These are phyloP conservation scores for Suillus weaverae DNA, from an alignment of 768 basidiomycete genomes.

Conservation along the genomic window DNA sequence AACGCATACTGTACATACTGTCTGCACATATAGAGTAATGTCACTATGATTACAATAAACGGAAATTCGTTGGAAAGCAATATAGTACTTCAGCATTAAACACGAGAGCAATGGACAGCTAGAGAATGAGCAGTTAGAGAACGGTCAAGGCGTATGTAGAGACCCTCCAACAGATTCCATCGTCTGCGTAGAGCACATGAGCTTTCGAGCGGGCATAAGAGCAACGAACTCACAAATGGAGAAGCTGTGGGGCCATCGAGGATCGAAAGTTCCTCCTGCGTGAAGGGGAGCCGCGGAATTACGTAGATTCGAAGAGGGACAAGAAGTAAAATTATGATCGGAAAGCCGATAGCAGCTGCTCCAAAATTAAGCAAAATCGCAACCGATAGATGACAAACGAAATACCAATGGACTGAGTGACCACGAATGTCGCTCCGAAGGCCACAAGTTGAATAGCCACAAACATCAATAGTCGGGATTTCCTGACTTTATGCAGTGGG, in stretches of 20 bases:
- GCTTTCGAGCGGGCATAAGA: background rate
- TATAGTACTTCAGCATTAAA: background rate
- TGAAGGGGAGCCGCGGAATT: conserved; percentile 78
- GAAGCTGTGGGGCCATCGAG: conserved; percentile 92
- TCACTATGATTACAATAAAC: background rate
- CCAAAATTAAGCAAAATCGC: background rate
- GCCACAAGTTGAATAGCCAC: conserved; percentile 73
- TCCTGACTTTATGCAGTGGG: conserved; percentile 76
- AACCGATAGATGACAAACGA: conserved; percentile 1
- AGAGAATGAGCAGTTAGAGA: background rate
- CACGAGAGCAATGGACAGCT: background rate
- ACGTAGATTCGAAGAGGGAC: conserved; percentile 72
- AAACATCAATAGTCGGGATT: conserved; percentile 71
- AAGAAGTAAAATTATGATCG: conserved; percentile 81
- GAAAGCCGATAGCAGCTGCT: conserved; percentile 86
- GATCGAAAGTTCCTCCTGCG: conserved; percentile 71
- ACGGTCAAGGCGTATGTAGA: background rate
- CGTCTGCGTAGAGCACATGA: conserved; percentile 28
- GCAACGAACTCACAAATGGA: conserved; percentile 62
- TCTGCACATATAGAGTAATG: background rate
- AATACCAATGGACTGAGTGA: conserved; percentile 86
- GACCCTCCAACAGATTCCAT: conserved; percentile 47
- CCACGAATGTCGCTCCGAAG: conserved; percentile 86
- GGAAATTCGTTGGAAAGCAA: background rate
- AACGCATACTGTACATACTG: background rate